Evolutionary conservation across 176 grass and related monocot species (phyloP).

Genomic region (Raddia guianensis): DNA sequence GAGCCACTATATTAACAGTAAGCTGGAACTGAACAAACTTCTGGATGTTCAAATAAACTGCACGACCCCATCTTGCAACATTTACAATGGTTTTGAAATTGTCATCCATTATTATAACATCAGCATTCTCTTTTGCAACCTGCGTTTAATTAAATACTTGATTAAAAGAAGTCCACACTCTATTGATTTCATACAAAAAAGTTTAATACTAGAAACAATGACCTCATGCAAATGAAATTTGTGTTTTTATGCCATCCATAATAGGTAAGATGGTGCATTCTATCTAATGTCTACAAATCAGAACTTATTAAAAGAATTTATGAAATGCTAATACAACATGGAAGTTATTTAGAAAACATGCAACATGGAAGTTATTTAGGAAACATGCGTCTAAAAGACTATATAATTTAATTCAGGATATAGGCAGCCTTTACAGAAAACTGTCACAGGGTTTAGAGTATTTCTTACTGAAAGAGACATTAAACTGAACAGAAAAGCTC

Average conservation of each 20-base stretch:
- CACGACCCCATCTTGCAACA: conserved; percentile 65
- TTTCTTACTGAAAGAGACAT: conserved; percentile 13
- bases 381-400: background rate
- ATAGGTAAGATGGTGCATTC: background rate
- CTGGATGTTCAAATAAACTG: conserved; percentile 67
- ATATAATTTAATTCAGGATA: background rate
- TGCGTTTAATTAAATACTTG: conserved; percentile 36
- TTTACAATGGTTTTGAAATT: conserved; percentile 69
- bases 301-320: background rate
- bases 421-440: background rate
- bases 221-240: background rate
- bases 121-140: conserved; percentile 64
- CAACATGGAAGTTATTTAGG: too few species aligned
- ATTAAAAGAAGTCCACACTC: conserved; percentile 16
- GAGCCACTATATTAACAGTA: conserved; percentile 70
- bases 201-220: conserved; percentile 2
- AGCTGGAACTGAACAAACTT: conserved; percentile 84
- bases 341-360: background rate
- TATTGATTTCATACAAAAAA: background rate
- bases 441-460: background rate
- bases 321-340: conserved; percentile 5
- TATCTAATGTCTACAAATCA: conserved; percentile 5
- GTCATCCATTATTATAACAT: conserved; percentile 73
- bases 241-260: background rate
- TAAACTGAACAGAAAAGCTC: conserved; percentile 20